Evolutionary conservation across 225 moss, liverwort and hornwort genomes (phyloP), one percentile per base, ranked within the genome.

Genomic region (Anthoceros angustus): DNA sequence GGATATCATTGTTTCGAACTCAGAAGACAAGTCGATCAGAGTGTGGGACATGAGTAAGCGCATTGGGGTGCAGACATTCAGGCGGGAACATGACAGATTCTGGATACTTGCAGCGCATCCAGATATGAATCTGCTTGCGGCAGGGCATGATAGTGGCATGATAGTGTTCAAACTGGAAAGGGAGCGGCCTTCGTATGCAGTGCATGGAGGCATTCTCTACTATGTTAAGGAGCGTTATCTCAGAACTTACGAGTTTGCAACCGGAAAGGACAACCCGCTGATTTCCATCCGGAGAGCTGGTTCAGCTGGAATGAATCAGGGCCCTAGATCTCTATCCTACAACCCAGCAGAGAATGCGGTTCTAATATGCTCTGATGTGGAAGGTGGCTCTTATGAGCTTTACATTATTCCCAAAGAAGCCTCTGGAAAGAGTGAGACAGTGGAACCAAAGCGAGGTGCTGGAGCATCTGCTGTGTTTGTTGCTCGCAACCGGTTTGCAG

Each of bases 131-230:
- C 86, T 98, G 42, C 77, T 98, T 25, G 95, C 95, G 23, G 95
- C 95, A 72, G 95, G 95, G 69, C 95, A 98, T 72, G 95, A 98
- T 71, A 98, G 95, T 77, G 95, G 95, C 66, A 98, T 98, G 95
- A 98, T 98, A 39, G 95, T 98, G 42, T 98, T 98, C 76, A 98
- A 98, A 80, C 75, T 98, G 81, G 95, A 98, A 73, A 82, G 95
- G n/a, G 95, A 98, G 77, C 86, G 95, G 68, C 95, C 95, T 55
- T 91, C 95, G 10, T 98, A 85, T 76, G 95, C 95, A n/a, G 91
- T 98, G 32, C 95, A 91, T 61, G 95, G 91, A 69, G 88, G 91
- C 61, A 86, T 82, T 8, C 78, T 98, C 45, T 98, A 91, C 73
- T 98, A 91, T 65, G 91, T 98, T 70, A 98, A 98, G 70, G 95